Base-by-base conservation (phyloP, 2,329 filamentous ascomycete genomes). In the Aspergillus persii region DNA sequence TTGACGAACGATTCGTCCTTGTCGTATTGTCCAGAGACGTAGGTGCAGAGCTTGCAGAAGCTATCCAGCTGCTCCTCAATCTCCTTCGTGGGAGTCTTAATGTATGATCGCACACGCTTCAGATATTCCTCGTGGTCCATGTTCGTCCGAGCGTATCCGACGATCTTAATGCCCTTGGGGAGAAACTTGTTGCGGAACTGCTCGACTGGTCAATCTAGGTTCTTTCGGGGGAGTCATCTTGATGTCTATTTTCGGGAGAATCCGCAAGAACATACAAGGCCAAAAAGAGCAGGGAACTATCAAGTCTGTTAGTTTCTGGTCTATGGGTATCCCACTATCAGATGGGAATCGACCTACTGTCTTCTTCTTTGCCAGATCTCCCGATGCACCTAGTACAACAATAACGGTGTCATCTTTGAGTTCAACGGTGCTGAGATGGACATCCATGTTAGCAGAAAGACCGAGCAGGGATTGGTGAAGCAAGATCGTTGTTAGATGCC, bases 301-400 rank as follows among this genome's bases (percentile, higher is more conserved):
- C 46, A 23, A 56, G 26, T 36, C 51, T 27, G 55, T 70, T 63
- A 74, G 67, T 62, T 56, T 60, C 27, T 54, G 33, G 55, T 58
- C 63, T 15, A n/a, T n/a, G 36, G 26, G 27, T 50, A 57, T 58
- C 57, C 50, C 44, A 51, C 31, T 23, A 33, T 4, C 18, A 48
- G 56, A 46, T 53, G 36, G 27, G 50, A 29, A 46, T 50, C 56
- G 63, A 76, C 87, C 76, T 80, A 96, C 92, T 50, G 95, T 99
- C 89, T 99, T 99, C 89, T 99, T 99, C 86, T 99, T 99, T 54
- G 95, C 95, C 68, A 99, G 82, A 84, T 99, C 95, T 72, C 95
- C 95, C 55, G 95, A 99, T 66, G 95, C 95, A 73, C 95, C 95
- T 68, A 99, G 88, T 71, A 99, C 95, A 72, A 99, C 86, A 72